Evolutionary conservation across 768 basidiomycete genomes (phyloP).

Genomic region (Tylopilus felleus): DNA sequence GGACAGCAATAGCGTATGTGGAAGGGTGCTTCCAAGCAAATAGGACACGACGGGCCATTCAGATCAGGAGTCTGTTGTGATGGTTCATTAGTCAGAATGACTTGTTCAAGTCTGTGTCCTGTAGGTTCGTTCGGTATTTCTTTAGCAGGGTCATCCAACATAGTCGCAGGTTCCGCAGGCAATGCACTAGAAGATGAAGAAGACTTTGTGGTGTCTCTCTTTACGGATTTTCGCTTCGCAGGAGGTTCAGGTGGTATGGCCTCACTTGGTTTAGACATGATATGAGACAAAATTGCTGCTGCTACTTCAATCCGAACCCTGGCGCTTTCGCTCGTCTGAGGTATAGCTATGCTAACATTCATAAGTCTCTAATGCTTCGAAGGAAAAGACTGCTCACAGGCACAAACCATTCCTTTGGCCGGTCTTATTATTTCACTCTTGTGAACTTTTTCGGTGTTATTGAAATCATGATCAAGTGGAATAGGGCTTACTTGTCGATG

Average conservation of each 20-base stretch:
- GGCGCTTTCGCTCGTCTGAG: slow-evolving; percentile 16
- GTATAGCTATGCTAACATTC: slow-evolving; percentile 22
- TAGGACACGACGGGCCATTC: slow-evolving; percentile 34
- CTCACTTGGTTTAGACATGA: slow-evolving; percentile 1
- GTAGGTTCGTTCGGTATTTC: not conserved
- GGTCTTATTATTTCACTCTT: not conserved
- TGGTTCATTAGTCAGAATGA: not conserved
- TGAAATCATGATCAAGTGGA: not conserved
- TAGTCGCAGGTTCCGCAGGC: not conserved
- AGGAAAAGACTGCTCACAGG: slow-evolving; percentile 13
- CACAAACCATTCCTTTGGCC: slow-evolving; percentile 5
- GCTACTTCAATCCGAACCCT: slow-evolving; percentile 15
- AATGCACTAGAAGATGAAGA: not conserved
- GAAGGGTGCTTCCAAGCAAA: slow-evolving; percentile 43
- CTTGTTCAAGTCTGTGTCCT: not conserved
- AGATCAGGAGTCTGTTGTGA: not conserved
- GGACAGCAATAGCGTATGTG: slow-evolving; percentile 53
- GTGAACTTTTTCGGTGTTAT: slow-evolving; percentile 9
- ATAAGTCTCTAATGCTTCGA: slow-evolving; percentile 13
- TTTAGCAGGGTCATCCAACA: not conserved
- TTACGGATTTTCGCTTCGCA: slow-evolving; percentile 6
- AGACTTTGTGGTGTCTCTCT: slow-evolving; percentile 8
- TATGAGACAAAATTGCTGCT: slow-evolving; percentile 18
- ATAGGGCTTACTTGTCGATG: slow-evolving; percentile 9
- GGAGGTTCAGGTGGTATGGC: slow-evolving; percentile 4